Base-by-base conservation (phyloP, 2,329 filamentous ascomycete species). In the Cercospora citrullina region DNA sequence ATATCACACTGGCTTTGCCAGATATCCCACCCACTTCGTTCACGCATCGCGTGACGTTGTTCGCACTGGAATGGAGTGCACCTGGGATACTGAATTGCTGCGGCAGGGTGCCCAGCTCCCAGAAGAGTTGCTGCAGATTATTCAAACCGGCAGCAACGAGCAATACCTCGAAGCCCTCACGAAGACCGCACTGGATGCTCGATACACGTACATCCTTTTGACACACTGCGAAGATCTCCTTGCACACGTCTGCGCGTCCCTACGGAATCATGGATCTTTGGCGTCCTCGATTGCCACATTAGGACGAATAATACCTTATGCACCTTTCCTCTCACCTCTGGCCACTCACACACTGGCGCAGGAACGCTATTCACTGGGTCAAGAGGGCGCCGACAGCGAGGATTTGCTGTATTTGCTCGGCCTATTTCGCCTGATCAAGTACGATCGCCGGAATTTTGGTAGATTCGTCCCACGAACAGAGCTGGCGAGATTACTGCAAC, bases 261-360 rank as follows among this genome's bases (percentile, higher is more conserved):
- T 77, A 72, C 67, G 74, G 70, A 42, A 69, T 75, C 48, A 78
- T 77, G 36, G 75, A 74, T 68, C 77, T 90, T 63, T 85, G 5
- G 67, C 75, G 33, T 59, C 70, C 10, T 57, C 72, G 3, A 57
- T 94, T 71, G 86, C 89, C 65, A 90, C 91, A 33, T 91, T 97
- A 81, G 90, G 91, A 69, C 87, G 91, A 75, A 85, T 97, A 70
- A 79, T 97, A 74, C 92, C 93, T 18, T 90, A 95, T 83, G 91
- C 91, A 72, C 91, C 93, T 61, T 88, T 94, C 77, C 84, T 98
- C 53, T 88, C 90, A 31, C 68, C 74, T 10, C 73, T 68, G 58
- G 75, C 77, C 51, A 72, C 68, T 28, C 63, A 68, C 16, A 30
- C 74, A 5, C 65, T 77, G 28, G 65, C 66, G 18, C 59, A 36